phyloP scores from a whole-genome alignment of 2,329 filamentous ascomycete species.

The Pyricularia pennisetigena region DNA sequence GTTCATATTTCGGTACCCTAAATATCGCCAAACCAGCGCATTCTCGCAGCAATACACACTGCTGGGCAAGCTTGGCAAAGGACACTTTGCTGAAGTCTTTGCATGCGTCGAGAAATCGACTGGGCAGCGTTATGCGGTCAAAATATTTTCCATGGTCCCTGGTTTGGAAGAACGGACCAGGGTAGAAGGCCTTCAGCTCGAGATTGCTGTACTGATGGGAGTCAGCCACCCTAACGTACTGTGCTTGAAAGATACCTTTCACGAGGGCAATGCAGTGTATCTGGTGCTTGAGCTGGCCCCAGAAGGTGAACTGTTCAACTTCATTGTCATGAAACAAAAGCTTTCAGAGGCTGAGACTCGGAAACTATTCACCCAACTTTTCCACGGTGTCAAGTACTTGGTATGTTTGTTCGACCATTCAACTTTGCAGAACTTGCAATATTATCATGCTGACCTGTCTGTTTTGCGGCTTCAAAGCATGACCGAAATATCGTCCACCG shows the following conservation, averaged over 20 bases:
- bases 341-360: slow-evolving; percentile 75
- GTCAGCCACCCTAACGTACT: slow-evolving; percentile 90
- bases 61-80: slow-evolving; percentile 80
- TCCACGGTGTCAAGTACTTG: slow-evolving; percentile 90
- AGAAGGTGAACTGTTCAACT: slow-evolving; percentile 93
- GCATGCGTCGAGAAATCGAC: slow-evolving; percentile 78
- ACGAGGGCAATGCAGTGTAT: slow-evolving; percentile 84
- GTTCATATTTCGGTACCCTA: slow-evolving; percentile 88
- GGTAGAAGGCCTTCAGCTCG: slow-evolving; percentile 80
- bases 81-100: slow-evolving; percentile 91
- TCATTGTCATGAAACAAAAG: slow-evolving; percentile 85
- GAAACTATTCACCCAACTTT: slow-evolving; percentile 82
- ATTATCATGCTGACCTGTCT: slow-evolving; percentile 15
- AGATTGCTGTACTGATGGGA: slow-evolving; percentile 95
- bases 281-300: slow-evolving; percentile 82
- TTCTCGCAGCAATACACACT: slow-evolving; percentile 84
- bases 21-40: slow-evolving; percentile 58
- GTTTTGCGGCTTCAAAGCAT: slow-evolving; percentile 47
- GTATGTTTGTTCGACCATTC: slow-evolving; percentile 40
- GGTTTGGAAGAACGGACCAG: slow-evolving; percentile 78
- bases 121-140: slow-evolving; percentile 80
- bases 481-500: slow-evolving; percentile 95
- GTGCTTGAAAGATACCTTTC: slow-evolving; percentile 90
- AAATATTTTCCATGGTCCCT: slow-evolving; percentile 81
- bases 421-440: background rate